Percentiles rank a stretch among this genome's conserved stretches.
Conservation (phyloP, 1,139 yeast species). For the Nadsonia commutata region DNA sequence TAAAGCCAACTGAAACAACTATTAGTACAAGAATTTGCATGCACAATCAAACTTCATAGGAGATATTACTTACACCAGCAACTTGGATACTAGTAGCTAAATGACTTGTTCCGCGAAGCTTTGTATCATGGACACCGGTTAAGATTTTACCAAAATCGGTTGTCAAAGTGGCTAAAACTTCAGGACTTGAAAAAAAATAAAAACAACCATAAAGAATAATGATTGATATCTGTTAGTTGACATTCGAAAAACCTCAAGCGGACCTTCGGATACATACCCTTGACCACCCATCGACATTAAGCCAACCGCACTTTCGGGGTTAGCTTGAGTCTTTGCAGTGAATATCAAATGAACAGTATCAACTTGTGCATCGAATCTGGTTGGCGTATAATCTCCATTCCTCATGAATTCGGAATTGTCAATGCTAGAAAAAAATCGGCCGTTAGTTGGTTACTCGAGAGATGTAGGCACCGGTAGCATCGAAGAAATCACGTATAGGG, state of each 20-base stretch:
- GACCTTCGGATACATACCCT: conserved; percentile 18
- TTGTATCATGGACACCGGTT: conserved; percentile 76
- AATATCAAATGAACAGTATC: conserved; percentile 87
- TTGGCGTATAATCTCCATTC: conserved; percentile 84
- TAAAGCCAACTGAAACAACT: conserved; percentile 41
- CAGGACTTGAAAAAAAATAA: too few species aligned
- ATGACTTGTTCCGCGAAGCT: conserved; percentile 55
- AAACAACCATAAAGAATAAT: too few species aligned
- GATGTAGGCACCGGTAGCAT: too few species aligned
- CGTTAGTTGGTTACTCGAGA: too few species aligned
- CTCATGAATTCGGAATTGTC: conserved; percentile 95
- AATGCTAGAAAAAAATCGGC: conserved; percentile 25
- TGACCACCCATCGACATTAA: conserved; percentile 77
- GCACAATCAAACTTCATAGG: not conserved
- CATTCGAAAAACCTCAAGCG: too few species aligned
- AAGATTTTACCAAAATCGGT: conserved; percentile 77
- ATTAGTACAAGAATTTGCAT: conserved; percentile 1
- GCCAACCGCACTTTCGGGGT: conserved; percentile 93
- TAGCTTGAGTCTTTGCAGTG: conserved; percentile 70
- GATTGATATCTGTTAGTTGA: too few species aligned
- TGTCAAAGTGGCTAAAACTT: conserved; percentile 77
- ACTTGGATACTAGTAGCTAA: conserved; percentile 82
- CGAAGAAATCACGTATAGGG: too few species aligned
- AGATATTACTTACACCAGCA: conserved; percentile 40
- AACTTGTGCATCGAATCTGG: conserved; percentile 84